phyloP scores from a whole-genome alignment of 306 rosid genomes.

The Gleditsia sinensis region DNA sequence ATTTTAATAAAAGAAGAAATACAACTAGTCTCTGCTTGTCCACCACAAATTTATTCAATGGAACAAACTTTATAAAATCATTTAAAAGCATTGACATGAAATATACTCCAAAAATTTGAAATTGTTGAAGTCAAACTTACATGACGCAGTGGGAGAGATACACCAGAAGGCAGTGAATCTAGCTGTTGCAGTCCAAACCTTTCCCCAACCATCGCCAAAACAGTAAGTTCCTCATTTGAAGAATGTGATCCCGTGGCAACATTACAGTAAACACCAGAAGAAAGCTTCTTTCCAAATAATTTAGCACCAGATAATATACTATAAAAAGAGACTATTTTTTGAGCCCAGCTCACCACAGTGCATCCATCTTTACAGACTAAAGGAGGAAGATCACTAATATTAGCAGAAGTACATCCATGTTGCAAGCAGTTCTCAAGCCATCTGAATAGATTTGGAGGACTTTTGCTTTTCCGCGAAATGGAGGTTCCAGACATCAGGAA shows the following conservation, averaged over 20 bases:
- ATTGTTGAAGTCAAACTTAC: slow-evolving; percentile 52
- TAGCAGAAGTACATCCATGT: slow-evolving; percentile 59
- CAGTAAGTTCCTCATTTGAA: slow-evolving; percentile 83
- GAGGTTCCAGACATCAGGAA: slow-evolving; percentile 45
- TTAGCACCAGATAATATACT: slow-evolving; percentile 87
- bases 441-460: slow-evolving; percentile 82
- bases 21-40: neutral
- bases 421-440: slow-evolving; percentile 92
- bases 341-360: slow-evolving; percentile 79
- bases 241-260: slow-evolving; percentile 73
- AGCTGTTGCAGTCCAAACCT: slow-evolving; percentile 93
- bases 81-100: slow-evolving; percentile 12
- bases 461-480: slow-evolving; percentile 45
- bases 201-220: slow-evolving; percentile 98
- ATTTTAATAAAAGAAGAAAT: neutral
- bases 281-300: slow-evolving; percentile 71
- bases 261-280: slow-evolving; percentile 81
- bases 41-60: neutral
- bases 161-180: slow-evolving; percentile 91
- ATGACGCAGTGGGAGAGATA: slow-evolving; percentile 89
- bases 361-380: slow-evolving; percentile 67
- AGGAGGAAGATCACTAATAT: slow-evolving; percentile 63
- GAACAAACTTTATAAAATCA: slow-evolving; percentile 12
- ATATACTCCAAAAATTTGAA: slow-evolving; percentile 6
- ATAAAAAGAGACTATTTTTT: slow-evolving; percentile 76